These are phyloP conservation scores for Yarrowia alimentaria DNA, from an alignment of 805 yeast species.

Conservation along the genomic window DNA sequence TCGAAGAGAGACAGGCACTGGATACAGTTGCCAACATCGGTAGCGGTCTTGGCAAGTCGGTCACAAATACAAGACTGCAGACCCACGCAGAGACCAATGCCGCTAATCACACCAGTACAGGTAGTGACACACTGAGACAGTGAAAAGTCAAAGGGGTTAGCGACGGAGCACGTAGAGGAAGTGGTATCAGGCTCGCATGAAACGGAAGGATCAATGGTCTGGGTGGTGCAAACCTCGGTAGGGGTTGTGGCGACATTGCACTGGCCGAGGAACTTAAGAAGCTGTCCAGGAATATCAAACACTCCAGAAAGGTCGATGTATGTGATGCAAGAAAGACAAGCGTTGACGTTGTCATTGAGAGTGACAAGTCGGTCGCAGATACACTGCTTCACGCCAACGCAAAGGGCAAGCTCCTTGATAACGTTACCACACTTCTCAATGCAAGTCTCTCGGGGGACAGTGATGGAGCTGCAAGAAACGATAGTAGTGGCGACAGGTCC, in stretches of 20 bases:
- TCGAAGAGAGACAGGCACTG: slow-evolving; percentile 10
- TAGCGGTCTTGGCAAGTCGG: slow-evolving; percentile 3
- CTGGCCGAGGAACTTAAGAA: slow-evolving; percentile 3
- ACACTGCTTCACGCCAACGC: slow-evolving; percentile 8
- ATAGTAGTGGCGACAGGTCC: slow-evolving; percentile 1
- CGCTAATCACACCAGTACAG: slow-evolving; percentile 1
- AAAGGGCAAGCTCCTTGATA: not conserved
- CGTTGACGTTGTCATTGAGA: slow-evolving; percentile 8
- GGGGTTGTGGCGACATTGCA: not conserved
- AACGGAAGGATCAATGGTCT: slow-evolving; percentile 2
- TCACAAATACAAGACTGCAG: slow-evolving; percentile 12
- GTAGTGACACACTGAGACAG: slow-evolving; percentile 17
- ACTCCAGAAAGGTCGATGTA: slow-evolving; percentile 8
- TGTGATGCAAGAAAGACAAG: slow-evolving; percentile 2
- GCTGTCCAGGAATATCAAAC: slow-evolving; percentile 7
- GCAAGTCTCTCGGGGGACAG: not conserved
- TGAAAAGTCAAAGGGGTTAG: slow-evolving; percentile 2
- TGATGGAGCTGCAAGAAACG: slow-evolving; percentile 7
- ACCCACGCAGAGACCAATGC: slow-evolving; percentile 8
- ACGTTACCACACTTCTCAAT: slow-evolving; percentile 2
- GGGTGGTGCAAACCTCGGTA: slow-evolving; percentile 10
- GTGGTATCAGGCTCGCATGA: slow-evolving; percentile 9
- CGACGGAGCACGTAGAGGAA: slow-evolving; percentile 6
- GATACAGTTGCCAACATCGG: slow-evolving; percentile 8
- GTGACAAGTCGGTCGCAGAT: slow-evolving; percentile 1